Percentiles rank a stretch among this genome's conserved stretches.
These are phyloP conservation scores for Patellaria atrata DNA, from an alignment of 495 filamentous ascomycete genomes.

Conservation along the genomic window DNA sequence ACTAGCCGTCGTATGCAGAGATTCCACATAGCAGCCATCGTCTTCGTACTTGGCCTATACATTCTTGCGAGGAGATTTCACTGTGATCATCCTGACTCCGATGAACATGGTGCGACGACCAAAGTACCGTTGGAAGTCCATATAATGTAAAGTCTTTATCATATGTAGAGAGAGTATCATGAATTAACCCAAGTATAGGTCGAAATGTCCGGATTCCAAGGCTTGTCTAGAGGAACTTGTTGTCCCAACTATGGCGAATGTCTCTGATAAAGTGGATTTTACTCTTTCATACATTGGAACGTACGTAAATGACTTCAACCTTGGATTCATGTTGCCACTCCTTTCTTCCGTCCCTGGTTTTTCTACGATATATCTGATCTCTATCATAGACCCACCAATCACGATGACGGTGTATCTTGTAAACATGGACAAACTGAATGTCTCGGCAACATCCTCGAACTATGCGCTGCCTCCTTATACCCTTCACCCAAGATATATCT, in stretches of 20 bases:
- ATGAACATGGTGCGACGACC: slow-evolving; percentile 7
- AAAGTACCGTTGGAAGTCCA: slow-evolving; percentile 57
- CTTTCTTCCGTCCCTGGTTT: background rate
- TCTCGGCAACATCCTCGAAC: slow-evolving; percentile 82
- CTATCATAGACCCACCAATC: slow-evolving; percentile 19
- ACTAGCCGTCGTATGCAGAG: slow-evolving; percentile 6
- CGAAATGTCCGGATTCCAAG: slow-evolving; percentile 63
- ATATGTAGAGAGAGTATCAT: background rate
- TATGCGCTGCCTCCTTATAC: slow-evolving; percentile 72
- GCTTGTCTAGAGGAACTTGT: slow-evolving; percentile 71
- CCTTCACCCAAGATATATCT: slow-evolving; percentile 73
- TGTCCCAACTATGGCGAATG: slow-evolving; percentile 70
- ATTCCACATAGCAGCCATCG: slow-evolving; percentile 14
- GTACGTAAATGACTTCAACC: slow-evolving; percentile 30
- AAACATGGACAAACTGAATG: slow-evolving; percentile 85
- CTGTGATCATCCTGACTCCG: slow-evolving; percentile 9
- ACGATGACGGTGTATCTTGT: slow-evolving; percentile 56
- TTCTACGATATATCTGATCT: background rate
- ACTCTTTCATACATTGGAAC: slow-evolving; percentile 77
- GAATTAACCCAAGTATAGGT: slow-evolving; percentile 10
- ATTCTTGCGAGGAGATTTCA: slow-evolving; percentile 11
- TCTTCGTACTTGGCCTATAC: slow-evolving; percentile 13
- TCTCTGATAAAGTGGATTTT: slow-evolving; percentile 78
- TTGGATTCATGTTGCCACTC: slow-evolving; percentile 1
- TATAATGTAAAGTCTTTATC: slow-evolving; percentile 16